Base-by-base conservation (phyloP, 306 rosid species). In the Parietaria judaica region DNA sequence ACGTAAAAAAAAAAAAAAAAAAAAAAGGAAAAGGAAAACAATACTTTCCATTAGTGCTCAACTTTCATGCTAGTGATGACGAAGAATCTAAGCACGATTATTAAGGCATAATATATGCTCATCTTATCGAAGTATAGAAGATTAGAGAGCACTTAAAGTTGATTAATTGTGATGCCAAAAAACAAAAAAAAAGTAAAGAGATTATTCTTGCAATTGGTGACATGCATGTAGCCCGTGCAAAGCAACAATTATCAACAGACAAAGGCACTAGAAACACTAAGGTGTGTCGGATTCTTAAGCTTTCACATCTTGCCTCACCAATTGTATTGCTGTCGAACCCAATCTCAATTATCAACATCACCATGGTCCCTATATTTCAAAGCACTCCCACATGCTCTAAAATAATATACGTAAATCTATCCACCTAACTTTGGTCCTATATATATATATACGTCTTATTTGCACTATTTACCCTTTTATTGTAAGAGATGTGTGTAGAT, bases 201-300 rank as follows among this genome's bases (percentile, higher is more conserved):
- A 62, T 62, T 62, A 23, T 23, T 23, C 31, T 23, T 23, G 31
- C 31, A 23, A 23, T 23, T 23, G 13, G 46, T 13, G 66, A 62
- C 66, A 62, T 45, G 31, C 66, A 62, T 45, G 31, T 23, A 23
- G 31, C 56, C 37, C 3, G 55, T 62, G n/a, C 13, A 5, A n/a
- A 49, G 56, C 45, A 48, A 67, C 10, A 59, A 70, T 36, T 23
- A 4, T 59, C 48, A 41, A 13, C 56, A 56, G 55, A 49, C 54
- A 71, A 64, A 64, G 14, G 55, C 54, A 50, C 58, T 36, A 56
- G 50, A 51, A 50, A 57, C 58, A 57, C 69, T 64, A 16, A 15
- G n/a, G 16, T 12, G 11, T 70, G 75, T 70, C 65, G 70, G 70
- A 64, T 23, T n/a, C 57, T 60, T 54, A 5, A 43, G 35, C 36